Evolutionary conservation across 148 eudicot genomes (phyloP).

Genomic region (Pharnaceum exiguum): DNA sequence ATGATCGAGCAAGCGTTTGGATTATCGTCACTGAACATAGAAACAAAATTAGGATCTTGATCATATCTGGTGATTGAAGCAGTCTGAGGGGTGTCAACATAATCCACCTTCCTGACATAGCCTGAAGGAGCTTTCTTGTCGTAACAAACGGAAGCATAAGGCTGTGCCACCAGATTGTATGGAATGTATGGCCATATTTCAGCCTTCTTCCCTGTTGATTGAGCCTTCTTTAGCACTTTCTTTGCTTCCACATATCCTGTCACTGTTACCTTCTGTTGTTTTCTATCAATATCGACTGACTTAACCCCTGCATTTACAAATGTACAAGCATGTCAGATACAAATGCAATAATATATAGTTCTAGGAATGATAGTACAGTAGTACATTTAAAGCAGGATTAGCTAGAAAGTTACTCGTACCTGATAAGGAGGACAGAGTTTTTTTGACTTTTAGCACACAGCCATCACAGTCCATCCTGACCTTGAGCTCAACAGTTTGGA

Average conservation of each 20-base stretch:
- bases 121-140: conserved; percentile 93
- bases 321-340: neutral
- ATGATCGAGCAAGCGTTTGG: conserved; percentile 76
- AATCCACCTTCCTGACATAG: conserved; percentile 62
- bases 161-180: conserved; percentile 74
- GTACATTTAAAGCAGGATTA: no score
- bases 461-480: conserved; percentile 93
- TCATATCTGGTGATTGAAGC: conserved; percentile 31
- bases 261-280: conserved; percentile 75
- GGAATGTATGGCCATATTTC: conserved; percentile 97
- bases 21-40: conserved; percentile 82
- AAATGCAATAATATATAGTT: no score
- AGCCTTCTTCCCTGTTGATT: conserved; percentile 76
- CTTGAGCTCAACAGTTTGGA: conserved; percentile 79
- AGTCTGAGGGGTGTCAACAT: conserved; percentile 9
- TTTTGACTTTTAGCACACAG: conserved; percentile 80
- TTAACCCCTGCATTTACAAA: conserved; percentile 50
- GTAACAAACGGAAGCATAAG: conserved; percentile 51
- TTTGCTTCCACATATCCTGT: conserved; percentile 62
- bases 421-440: conserved; percentile 51
- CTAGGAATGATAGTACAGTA: no score
- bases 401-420: conserved; percentile 25
- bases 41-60: conserved; percentile 46
- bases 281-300: conserved; percentile 75
- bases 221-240: conserved; percentile 70